Base-by-base conservation (phyloP, 2,329 filamentous ascomycete genomes). In the Aschersonia sp. region DNA sequence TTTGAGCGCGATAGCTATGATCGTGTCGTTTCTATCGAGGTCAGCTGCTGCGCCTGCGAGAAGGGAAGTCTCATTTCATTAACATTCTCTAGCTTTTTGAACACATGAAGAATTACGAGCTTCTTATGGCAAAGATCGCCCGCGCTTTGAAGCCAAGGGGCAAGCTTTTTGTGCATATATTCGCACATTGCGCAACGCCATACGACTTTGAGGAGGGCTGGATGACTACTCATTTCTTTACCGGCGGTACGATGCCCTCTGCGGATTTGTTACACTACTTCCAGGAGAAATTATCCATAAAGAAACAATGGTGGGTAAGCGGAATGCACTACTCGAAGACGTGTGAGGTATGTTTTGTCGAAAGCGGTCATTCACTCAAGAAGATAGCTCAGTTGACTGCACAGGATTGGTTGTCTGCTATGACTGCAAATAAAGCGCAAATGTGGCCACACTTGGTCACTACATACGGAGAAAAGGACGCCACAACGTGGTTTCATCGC, bases 211-310 rank as follows among this genome's bases (percentile, higher is more conserved):
- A 85, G 51, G 72, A 75, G 45, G 81, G 81, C 35, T 86, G 81
- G 82, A 85, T 85, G 81, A 82, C 79, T 46, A 75, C 75, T 51
- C 72, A 84, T 57, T 86, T 85, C 68, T 85, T 85, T 63, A 82
- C 79, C 0, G 82, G 81, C 10, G 82, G 82, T 2, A 85, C 79
- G 6, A 86, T 85, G 82, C 79, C 78, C 4, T 78, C 72, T 42
- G 73, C 78, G 0, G 82, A 85, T 58, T 61, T 86, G 47, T 60
- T 85, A 50, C 66, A 81, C 41, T 85, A 74, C 57, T 85, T 85
- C 57, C 81, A 85, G 60, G 64, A 68, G 30, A 72, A 84, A 56
- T 59, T 85, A 46, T 71, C 63, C 46, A 60, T 85, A 32, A 64
- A 75, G 62, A 66, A 69, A 54, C 79, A 84, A 61, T 86, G 81